phyloP scores from a whole-genome alignment of 257 asterid species.

The Solanum tarijense region DNA sequence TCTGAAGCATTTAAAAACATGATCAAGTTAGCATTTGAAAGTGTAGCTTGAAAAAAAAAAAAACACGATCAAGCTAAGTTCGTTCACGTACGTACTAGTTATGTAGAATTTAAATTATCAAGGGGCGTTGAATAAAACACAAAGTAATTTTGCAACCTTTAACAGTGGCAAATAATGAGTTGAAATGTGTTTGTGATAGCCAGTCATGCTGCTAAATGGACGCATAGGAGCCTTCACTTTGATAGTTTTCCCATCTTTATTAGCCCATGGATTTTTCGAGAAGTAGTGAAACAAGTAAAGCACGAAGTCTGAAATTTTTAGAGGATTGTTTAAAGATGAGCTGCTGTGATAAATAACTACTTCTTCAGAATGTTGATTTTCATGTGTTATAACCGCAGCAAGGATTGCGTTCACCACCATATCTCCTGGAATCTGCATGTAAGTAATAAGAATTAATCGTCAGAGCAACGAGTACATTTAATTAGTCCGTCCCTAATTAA shows the following conservation, averaged over 20 bases:
- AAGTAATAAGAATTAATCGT: no score
- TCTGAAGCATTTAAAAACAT: not conserved
- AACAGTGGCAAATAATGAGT: constrained; percentile 28
- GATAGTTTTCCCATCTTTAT: constrained; percentile 18
- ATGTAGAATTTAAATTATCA: not conserved
- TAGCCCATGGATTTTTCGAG: constrained; percentile 19
- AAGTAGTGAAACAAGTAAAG: constrained; percentile 14
- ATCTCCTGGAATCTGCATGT: no score
- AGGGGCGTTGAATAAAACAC: no score
- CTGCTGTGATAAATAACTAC: constrained; percentile 34
- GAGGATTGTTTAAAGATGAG: constrained; percentile 33
- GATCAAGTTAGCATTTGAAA: not conserved
- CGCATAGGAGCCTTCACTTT: not conserved
- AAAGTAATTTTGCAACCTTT: constrained; percentile 12
- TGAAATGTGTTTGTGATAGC: constrained; percentile 34
- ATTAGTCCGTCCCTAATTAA: no score
- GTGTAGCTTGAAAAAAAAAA: no score
- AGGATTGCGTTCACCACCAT: no score
- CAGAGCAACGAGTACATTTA: no score
- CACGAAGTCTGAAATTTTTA: constrained; percentile 12
- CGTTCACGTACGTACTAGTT: not conserved
- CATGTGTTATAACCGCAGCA: not conserved
- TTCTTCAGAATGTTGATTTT: not conserved
- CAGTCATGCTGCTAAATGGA: constrained; percentile 23
- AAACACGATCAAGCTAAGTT: no score